A percentile compares a stretch with the other conserved stretches of the same genome.
phyloP scores from a whole-genome alignment of 441 rosid genomes.

The Syzygium syzygioides region DNA sequence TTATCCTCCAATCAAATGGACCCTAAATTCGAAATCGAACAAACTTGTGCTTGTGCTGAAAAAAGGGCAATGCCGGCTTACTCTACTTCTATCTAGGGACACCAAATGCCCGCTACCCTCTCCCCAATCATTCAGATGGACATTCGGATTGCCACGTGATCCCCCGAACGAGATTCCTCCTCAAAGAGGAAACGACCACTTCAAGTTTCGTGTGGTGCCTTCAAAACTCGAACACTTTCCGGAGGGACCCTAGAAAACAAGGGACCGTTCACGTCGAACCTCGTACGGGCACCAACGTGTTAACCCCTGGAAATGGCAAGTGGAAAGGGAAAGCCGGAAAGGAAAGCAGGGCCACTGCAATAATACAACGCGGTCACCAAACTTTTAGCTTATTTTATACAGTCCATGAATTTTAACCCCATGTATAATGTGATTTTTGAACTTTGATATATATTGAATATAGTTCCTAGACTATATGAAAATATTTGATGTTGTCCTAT shows the following conservation, averaged over 20 bases:
- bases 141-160: background rate
- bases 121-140: background rate
- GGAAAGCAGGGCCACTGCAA: background rate
- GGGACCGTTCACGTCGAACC: background rate
- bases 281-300: background rate
- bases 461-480: no score
- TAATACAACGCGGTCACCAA: no score
- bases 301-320: background rate
- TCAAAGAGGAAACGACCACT: background rate
- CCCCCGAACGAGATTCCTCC: background rate
- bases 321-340: background rate
- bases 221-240: background rate
- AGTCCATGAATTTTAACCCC: no score
- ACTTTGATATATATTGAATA: no score
- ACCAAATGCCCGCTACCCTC: background rate
- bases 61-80: background rate
- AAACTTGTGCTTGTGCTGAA: background rate
- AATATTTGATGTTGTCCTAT: no score
- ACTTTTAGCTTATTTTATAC: no score
- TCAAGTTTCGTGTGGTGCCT: background rate
- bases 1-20: background rate
- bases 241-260: background rate
- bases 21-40: background rate
- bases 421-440: no score
- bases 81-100: background rate